A percentile compares a stretch with the other conserved stretches of the same genome.
Evolutionary conservation across 768 basidiomycete species (phyloP).

Genomic region (Lactarius deliciosus): DNA sequence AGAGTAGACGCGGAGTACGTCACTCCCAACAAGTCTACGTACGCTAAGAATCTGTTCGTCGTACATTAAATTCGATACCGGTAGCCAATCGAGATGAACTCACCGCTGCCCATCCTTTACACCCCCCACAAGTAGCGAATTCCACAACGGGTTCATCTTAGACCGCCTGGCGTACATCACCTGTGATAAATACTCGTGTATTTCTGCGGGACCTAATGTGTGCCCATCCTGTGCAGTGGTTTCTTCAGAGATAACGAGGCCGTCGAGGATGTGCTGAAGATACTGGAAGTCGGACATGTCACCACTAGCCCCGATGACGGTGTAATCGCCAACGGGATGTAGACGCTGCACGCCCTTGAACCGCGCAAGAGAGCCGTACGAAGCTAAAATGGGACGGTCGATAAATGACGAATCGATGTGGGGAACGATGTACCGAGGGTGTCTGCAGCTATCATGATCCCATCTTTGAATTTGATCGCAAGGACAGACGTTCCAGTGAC

Average conservation of each 20-base stretch:
- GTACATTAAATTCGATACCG: not conserved
- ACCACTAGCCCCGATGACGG: constrained; percentile 88
- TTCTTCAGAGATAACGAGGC: constrained; percentile 68
- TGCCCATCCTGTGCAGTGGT: constrained; percentile 82
- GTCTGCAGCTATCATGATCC: constrained; percentile 98
- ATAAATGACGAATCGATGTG: not conserved
- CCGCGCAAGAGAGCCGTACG: constrained; percentile 94
- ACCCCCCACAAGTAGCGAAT: constrained; percentile 89
- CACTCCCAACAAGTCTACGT: constrained; percentile 94
- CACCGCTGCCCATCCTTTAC: constrained; percentile 82
- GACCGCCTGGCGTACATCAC: constrained; percentile 87
- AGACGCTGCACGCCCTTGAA: constrained; percentile 94
- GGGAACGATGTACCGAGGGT: constrained; percentile 69
- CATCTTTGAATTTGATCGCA: constrained; percentile 92
- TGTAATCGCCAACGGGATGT: constrained; percentile 77
- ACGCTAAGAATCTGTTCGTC: constrained; percentile 78
- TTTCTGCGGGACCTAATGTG: constrained; percentile 78
- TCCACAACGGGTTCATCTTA: constrained; percentile 95
- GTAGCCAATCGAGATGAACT: constrained; percentile 27
- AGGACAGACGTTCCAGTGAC: constrained; percentile 97
- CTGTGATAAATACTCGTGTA: constrained; percentile 89
- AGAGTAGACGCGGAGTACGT: constrained; percentile 92
- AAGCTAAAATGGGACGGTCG: constrained; percentile 53
- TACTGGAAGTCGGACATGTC: constrained; percentile 99
- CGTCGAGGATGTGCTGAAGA: constrained; percentile 77